Evolutionary conservation across 345 rosid species (phyloP).

Genomic region (Heritiera littoralis): DNA sequence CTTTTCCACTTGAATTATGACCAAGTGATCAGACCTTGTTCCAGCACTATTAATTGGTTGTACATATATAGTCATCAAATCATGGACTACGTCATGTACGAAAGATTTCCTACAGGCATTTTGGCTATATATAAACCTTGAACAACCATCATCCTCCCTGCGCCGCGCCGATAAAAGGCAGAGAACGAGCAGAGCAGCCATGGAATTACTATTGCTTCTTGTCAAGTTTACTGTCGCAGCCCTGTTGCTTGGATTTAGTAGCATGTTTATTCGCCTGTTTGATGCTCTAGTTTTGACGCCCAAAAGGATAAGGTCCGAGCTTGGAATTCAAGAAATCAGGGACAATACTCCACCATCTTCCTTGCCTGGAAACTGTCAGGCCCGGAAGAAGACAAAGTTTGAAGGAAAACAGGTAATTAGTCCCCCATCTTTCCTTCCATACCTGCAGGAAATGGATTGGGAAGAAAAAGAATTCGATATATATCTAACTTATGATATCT

Average conservation of each 20-base stretch:
- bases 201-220: not conserved
- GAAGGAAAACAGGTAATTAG: constrained; percentile 8
- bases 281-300: constrained; percentile 3
- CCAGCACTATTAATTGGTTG: not conserved
- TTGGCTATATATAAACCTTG: not conserved
- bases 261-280: constrained; percentile 2
- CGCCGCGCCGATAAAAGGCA: not conserved
- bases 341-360: not conserved
- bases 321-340: not conserved
- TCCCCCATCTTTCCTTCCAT: not conserved
- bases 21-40: too few relatives aligned
- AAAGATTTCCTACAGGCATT: not conserved
- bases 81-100: not conserved
- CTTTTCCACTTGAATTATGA: not conserved
- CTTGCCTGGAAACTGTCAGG: not conserved
- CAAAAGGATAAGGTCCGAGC: not conserved
- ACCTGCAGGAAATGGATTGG: not conserved
- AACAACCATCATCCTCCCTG: not conserved
- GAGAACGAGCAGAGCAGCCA: not conserved
- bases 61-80: not conserved
- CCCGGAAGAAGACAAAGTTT: not conserved
- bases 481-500: not conserved
- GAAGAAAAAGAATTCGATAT: not conserved
- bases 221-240: not conserved
- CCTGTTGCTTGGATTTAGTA: constrained; percentile 1